Base-by-base conservation (phyloP, 106 monocot genomes). In the Hemerocallis citrina region DNA sequence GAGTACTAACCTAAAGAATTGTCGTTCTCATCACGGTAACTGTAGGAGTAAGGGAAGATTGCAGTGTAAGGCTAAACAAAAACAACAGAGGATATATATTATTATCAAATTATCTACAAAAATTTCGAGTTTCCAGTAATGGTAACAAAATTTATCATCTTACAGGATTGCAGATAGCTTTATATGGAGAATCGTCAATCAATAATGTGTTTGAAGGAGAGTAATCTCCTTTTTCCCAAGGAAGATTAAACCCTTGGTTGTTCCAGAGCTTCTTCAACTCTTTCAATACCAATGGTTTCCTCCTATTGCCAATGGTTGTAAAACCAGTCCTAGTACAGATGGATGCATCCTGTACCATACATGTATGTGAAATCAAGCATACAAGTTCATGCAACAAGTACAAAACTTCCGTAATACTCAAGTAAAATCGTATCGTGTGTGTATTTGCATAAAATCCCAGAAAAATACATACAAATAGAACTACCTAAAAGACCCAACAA, bases 91-190 rank as follows among this genome's bases (percentile, higher is more conserved):
- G 6, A 29, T 6, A 35, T 23, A 10, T 42, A 55, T 29, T 12
- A 48, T 2, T 49, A 35, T 12, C 33, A 63, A 27, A 13, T 54
- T 54, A 10, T 23, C 4, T 54, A 28, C 14, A 32, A 15, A 43
- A 23, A 13, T 63, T 8, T 27, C 24, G 32, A 23, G 19, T 63
- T 8, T 27, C n/a, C 45, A 38, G 19, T 5, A 31, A 20, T 4
- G 4, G 19, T 10, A 17, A 23, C 40, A 34, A 28, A 35, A 56
- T 42, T 59, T 25, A 0, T 12, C 36, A 55, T 48, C 48, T 69
- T 66, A 84, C 83, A 24, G 83, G 83, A 59, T 84, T 84, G 75
- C 75, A 72, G 17, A 84, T 54, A 40, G 84, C 78, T 55, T 84
- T 84, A 67, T 79, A 84, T 16, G 84, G 78, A 59, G 84, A 84